Percentiles rank a stretch among this genome's conserved stretches.
These are phyloP conservation scores for Eucalyptus guilfoylei DNA, from an alignment of 345 rosid genomes.

Conservation along the genomic window DNA sequence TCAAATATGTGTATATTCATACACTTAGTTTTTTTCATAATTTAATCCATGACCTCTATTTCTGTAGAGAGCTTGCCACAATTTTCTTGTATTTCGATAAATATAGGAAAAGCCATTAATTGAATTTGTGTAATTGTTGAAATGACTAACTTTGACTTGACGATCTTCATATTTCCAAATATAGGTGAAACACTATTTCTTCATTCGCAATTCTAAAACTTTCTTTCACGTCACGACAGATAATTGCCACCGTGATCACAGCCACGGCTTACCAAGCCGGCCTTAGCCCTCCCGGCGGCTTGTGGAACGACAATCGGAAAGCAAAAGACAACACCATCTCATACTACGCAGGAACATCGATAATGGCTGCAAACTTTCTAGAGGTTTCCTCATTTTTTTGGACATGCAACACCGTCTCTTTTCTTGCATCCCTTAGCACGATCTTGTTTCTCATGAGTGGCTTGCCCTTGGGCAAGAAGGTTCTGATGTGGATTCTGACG, in stretches of 20 bases:
- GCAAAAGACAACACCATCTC: rapidly evolving
- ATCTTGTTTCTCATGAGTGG: neutral
- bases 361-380: neutral
- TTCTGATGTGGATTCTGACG: neutral
- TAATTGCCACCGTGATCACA: neutral
- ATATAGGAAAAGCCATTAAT: neutral
- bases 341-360: neutral
- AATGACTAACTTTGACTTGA: neutral
- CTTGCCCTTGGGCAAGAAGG: neutral
- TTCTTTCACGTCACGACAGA: neutral
- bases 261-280: neutral
- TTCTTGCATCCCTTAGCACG: neutral
- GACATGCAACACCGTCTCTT: neutral
- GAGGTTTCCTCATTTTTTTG: rapidly evolving
- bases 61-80: neutral
- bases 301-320: neutral
- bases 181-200: neutral
- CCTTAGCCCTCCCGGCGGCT: neutral
- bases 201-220: neutral
- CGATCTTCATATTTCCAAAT: neutral
- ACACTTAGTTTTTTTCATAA: too few species aligned
- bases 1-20: too few species aligned
- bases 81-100: too few species aligned
- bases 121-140: neutral
- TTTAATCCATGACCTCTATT: too few species aligned